Evolutionary conservation across 305 asterid genomes (phyloP), one percentile per base, ranked within the genome.

Genomic region (Fraxinus paxiana): DNA sequence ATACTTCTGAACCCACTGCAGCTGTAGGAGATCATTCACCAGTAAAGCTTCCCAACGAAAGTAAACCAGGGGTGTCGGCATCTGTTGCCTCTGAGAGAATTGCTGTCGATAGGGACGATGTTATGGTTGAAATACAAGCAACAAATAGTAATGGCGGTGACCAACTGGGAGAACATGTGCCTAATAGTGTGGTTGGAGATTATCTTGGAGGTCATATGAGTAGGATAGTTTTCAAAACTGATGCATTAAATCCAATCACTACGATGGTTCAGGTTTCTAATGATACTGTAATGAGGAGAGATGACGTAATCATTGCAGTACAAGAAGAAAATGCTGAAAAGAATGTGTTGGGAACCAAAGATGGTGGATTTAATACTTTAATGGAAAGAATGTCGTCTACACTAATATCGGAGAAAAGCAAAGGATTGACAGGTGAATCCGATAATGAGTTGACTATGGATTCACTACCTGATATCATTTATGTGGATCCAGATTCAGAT

Each of bases 401-500:
- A 17, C 75, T 81, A 6, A 56, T 56, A 10, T 3, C 80, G 46
- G 87, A 76, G 34, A 79, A 72, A 46, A 72, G 83, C 46, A 77
- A 76, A 75, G 88, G 83, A 54, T 74, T 38, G 75, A 38, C 78
- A 80, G 63, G 78, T 10, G 90, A 85, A 46, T 51, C 75, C 2
- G 93, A 86, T 37, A 75, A 88, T 1, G 90, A 88, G 5, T 41
- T 73, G 6, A 61, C 82, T 41, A 12, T 3, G 15, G 93, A 88
- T 61, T 71, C 87, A 20, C 31, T 92, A 73, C 98, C 97, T 6
- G 94, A 91, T 83, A 94, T 92, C 67, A 87, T 89, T 5, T 94
- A 91, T 77, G 94, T 87, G 13, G 98, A 94, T 82, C 97, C 97
- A 2, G 95, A 94, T 85, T 90, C 94, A 1, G 94, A 90, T 80